phyloP scores from a whole-genome alignment of 2,329 filamentous ascomycete genomes.

The Hypoxylon sp. region DNA sequence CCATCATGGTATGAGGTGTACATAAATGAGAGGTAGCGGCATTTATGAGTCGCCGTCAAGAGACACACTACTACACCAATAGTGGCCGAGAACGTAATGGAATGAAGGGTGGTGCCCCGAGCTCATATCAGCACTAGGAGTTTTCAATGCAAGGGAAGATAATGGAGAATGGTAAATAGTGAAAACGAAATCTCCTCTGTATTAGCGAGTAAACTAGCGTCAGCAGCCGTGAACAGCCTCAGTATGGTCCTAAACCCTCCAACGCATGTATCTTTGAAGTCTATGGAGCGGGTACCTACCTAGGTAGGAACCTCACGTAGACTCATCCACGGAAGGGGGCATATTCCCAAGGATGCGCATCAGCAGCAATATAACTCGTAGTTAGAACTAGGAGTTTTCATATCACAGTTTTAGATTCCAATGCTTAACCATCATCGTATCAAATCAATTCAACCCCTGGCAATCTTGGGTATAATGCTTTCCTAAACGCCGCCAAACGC shows the following conservation, averaged over 20 bases:
- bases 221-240: constrained; percentile 2
- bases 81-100: neutral
- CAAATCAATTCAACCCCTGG: constrained; percentile 20
- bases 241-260: constrained; percentile 1
- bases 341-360: neutral
- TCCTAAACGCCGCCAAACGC: constrained; percentile 48
- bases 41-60: neutral
- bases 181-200: constrained; percentile 3
- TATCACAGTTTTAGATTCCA: neutral
- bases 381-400: constrained; percentile 1
- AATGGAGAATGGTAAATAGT: neutral
- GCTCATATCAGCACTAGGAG: neutral
- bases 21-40: neutral
- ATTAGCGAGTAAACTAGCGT: constrained; percentile 12
- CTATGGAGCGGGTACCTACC: neutral
- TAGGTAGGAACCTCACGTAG: neutral
- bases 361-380: neutral
- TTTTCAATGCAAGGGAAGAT: neutral
- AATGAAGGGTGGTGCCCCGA: neutral
- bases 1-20: neutral
- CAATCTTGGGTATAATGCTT: constrained; percentile 50
- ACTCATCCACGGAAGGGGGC: neutral
- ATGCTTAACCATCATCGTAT: constrained; percentile 7
- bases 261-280: constrained; percentile 1
- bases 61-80: neutral